Evolutionary conservation across 495 filamentous ascomycete genomes (phyloP).

Genomic region (Xylaria bambusicola): DNA sequence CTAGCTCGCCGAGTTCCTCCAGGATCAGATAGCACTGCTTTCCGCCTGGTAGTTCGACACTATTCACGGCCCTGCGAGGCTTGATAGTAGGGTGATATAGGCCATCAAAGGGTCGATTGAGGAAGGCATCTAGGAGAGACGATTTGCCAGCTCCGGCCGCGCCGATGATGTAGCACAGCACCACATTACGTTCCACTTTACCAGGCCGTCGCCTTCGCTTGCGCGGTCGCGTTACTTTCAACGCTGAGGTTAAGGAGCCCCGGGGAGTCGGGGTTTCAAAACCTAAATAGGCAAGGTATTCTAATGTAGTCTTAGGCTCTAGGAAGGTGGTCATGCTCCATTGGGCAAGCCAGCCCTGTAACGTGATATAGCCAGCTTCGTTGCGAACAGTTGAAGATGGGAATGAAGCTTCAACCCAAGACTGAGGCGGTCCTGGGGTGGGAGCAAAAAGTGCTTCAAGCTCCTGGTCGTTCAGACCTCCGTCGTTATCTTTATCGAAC

Average conservation of each 20-base stretch:
- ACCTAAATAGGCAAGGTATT: constrained; percentile 93
- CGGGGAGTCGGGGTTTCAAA: constrained; percentile 70
- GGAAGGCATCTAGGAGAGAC: constrained; percentile 83
- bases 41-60: constrained; percentile 91
- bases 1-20: constrained; percentile 92
- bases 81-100: constrained; percentile 96
- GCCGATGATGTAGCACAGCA: constrained; percentile 91
- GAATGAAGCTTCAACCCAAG: constrained; percentile 84
- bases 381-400: constrained; percentile 93
- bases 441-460: constrained; percentile 86
- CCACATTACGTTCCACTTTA: constrained; percentile 91
- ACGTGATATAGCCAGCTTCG: constrained; percentile 90
- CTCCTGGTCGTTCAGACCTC: constrained; percentile 83
- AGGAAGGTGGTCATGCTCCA: constrained; percentile 99
- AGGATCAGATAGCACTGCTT: constrained; percentile 97
- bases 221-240: constrained; percentile 89
- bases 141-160: constrained; percentile 83
- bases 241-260: constrained; percentile 72
- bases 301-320: constrained; percentile 89
- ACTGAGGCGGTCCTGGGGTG: constrained; percentile 82
- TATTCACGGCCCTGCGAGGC: constrained; percentile 89
- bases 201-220: constrained; percentile 79
- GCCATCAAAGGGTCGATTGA: constrained; percentile 80
- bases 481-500: constrained; percentile 97
- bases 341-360: constrained; percentile 97